A percentile compares a stretch with the other conserved stretches of the same genome.
These are phyloP conservation scores for Cochlearia excelsa DNA, from an alignment of 345 rosid genomes.

Conservation along the genomic window DNA sequence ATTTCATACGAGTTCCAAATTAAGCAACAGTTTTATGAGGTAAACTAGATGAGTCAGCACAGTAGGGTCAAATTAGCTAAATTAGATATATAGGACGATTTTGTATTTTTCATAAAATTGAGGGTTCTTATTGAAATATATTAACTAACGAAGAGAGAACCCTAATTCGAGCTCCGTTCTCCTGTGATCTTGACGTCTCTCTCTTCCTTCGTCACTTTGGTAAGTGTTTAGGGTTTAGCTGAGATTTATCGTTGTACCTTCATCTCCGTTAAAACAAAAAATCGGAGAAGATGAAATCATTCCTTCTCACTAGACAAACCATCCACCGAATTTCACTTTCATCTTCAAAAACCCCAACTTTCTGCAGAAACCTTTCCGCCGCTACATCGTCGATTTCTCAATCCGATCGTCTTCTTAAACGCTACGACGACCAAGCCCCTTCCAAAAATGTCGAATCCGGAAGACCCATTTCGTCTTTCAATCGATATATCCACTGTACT, in stretches of 20 bases:
- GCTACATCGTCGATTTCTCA: constrained; percentile 26
- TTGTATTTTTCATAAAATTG: neutral
- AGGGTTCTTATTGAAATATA: constrained; percentile 6
- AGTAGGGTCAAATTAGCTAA: neutral
- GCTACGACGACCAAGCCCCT: constrained; percentile 17
- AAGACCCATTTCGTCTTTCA: constrained; percentile 22
- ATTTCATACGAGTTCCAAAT: no score
- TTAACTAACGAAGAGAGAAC: constrained; percentile 11
- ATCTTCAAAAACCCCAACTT: constrained; percentile 22
- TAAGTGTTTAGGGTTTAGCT: constrained; percentile 23
- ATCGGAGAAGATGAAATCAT: constrained; percentile 39
- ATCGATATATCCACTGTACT: constrained; percentile 44
- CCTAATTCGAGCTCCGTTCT: constrained; percentile 30
- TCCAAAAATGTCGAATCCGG: constrained; percentile 17
- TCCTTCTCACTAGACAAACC: constrained; percentile 38
- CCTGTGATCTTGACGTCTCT: constrained; percentile 22
- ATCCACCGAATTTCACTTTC: constrained; percentile 37
- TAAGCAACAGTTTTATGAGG: no score
- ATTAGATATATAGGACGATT: neutral
- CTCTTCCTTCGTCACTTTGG: neutral
- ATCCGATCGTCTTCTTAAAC: constrained; percentile 14
- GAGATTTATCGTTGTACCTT: constrained; percentile 13
- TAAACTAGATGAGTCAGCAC: no score
- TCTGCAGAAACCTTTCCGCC: constrained; percentile 31
- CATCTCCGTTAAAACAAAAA: neutral